Percentiles rank a stretch among this genome's conserved stretches.
phyloP scores from a whole-genome alignment of 371 early-diverging fungal genomes.

The Mucor indicus region DNA sequence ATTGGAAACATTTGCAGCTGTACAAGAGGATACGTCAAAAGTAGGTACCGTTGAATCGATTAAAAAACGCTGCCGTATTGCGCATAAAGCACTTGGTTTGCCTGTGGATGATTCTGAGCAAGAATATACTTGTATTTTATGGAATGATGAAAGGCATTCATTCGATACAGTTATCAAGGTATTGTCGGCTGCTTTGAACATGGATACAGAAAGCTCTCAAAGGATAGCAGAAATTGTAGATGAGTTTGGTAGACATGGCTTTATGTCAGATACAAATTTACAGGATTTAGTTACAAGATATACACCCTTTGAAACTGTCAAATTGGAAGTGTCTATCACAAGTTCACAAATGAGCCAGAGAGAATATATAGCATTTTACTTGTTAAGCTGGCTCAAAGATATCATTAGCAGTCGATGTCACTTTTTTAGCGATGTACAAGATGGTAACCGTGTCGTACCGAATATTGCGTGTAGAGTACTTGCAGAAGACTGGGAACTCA shows the following conservation, averaged over 20 bases:
- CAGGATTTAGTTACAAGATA: slow-evolving; percentile 69
- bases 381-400: slow-evolving; percentile 77
- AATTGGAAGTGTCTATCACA: slow-evolving; percentile 79
- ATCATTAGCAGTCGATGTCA: slow-evolving; percentile 61
- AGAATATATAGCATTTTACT: slow-evolving; percentile 71
- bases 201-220: too few species aligned
- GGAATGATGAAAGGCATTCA: slow-evolving; percentile 96
- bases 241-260: slow-evolving; percentile 75
- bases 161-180: slow-evolving; percentile 87
- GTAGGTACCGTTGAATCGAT: slow-evolving; percentile 22
- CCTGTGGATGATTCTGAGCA: slow-evolving; percentile 15
- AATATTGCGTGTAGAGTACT: slow-evolving; percentile 69
- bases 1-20: slow-evolving; percentile 77
- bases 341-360: slow-evolving; percentile 77
- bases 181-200: slow-evolving; percentile 58
- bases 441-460: slow-evolving; percentile 51
- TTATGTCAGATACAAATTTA: too few species aligned
- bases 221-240: slow-evolving; percentile 38
- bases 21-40: slow-evolving; percentile 51
- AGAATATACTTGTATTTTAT: slow-evolving; percentile 71
- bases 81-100: slow-evolving; percentile 42
- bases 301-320: slow-evolving; percentile 58
- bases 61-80: slow-evolving; percentile 23
- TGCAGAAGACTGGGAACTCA: slow-evolving; percentile 51
- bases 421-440: slow-evolving; percentile 45